Evolutionary conservation across 352 stramenopile genomes (phyloP).

Genomic region (Phytophthora constricta): DNA sequence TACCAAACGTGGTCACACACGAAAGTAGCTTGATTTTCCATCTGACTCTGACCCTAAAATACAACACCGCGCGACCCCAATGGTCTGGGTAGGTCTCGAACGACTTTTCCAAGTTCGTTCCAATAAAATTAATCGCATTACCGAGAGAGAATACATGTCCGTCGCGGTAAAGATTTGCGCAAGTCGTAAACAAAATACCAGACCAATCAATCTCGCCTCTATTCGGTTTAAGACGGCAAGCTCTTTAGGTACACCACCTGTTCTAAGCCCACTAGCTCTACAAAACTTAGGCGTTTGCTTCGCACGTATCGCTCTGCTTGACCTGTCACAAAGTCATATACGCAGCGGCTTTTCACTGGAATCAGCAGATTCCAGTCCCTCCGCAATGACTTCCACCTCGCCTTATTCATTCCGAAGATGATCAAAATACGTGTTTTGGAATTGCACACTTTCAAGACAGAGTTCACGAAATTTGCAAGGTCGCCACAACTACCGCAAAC

Average conservation of each 20-base stretch:
- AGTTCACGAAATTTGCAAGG: not conserved
- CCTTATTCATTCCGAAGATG: not conserved
- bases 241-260: not conserved
- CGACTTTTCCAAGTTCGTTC: no score
- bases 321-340: not conserved
- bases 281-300: no score
- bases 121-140: no score
- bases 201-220: slow-evolving; percentile 5
- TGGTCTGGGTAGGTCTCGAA: no score
- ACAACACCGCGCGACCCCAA: no score
- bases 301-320: not conserved
- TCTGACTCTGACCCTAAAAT: no score
- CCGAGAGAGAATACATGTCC: no score
- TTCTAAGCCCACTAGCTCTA: no score
- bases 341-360: not conserved
- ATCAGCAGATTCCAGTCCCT: not conserved
- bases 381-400: not conserved
- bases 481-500: not conserved
- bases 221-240: not conserved
- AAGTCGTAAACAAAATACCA: slow-evolving; percentile 8
- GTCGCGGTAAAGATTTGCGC: no score
- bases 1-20: no score
- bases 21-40: no score
- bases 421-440: not conserved
- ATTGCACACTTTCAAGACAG: not conserved